phyloP scores from a whole-genome alignment of 2,329 filamentous ascomycete genomes.

The Chaetomium globosum region DNA sequence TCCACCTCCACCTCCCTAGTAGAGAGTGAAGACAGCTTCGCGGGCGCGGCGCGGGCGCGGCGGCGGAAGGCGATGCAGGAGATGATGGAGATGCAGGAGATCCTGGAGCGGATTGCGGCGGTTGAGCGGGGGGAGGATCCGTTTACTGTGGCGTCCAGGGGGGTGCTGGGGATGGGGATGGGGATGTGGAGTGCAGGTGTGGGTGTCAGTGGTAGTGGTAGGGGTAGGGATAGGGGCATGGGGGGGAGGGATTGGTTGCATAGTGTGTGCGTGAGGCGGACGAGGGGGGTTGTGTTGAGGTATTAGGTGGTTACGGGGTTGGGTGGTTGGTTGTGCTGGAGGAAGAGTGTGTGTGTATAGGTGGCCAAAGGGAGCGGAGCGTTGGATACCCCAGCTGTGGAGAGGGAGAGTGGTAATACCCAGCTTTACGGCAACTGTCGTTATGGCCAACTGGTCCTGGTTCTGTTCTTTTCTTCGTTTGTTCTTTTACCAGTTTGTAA shows the following conservation, averaged over 20 bases:
- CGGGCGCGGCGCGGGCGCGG: slow-evolving; percentile 20
- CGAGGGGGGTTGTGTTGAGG: slow-evolving; percentile 32
- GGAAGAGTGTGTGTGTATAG: background rate
- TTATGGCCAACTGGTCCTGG: background rate
- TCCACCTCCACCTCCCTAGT: background rate
- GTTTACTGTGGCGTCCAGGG: slow-evolving; percentile 13
- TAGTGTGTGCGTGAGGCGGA: slow-evolving; percentile 17
- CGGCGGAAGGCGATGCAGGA: slow-evolving; percentile 31
- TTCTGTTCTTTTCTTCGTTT: background rate
- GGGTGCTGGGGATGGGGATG: slow-evolving; percentile 18
- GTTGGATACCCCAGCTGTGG: background rate
- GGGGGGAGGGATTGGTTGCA: slow-evolving; percentile 25
- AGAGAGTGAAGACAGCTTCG: slow-evolving; percentile 29
- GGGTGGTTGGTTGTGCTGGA: background rate
- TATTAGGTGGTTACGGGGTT: slow-evolving; percentile 17
- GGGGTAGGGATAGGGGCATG: background rate
- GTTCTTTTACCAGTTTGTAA: background rate
- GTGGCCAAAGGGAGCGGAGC: background rate
- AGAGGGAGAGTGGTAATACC: background rate
- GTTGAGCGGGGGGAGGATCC: slow-evolving; percentile 35
- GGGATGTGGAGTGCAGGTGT: slow-evolving; percentile 28
- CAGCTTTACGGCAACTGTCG: background rate
- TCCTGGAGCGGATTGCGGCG: slow-evolving; percentile 37
- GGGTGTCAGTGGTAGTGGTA: background rate
- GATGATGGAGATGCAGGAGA: slow-evolving; percentile 32